Conservation (phyloP, 768 basidiomycete genomes). For the Naematelia aurantialba region DNA sequence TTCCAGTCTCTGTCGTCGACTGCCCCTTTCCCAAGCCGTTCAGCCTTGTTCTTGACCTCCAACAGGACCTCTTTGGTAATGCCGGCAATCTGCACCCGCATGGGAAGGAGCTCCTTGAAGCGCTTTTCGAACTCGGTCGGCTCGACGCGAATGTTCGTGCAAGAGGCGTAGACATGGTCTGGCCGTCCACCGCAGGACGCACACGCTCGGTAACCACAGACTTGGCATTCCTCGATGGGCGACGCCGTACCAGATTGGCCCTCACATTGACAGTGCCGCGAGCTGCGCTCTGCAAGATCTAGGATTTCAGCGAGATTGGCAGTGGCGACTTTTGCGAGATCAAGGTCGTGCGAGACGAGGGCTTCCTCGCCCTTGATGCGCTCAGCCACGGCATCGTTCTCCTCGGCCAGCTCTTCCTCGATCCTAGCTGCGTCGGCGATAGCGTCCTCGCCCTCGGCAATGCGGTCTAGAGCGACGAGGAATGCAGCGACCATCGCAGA, state of each 20-base stretch:
- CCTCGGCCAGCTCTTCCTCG: slow-evolving; percentile 55
- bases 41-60: slow-evolving; percentile 45
- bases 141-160: slow-evolving; percentile 59
- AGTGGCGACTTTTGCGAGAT: slow-evolving; percentile 58
- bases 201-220: slow-evolving; percentile 77
- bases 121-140: slow-evolving; percentile 71
- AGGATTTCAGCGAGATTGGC: slow-evolving; percentile 60
- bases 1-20: slow-evolving; percentile 59
- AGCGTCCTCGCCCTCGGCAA: slow-evolving; percentile 64
- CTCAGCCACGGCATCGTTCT: slow-evolving; percentile 56
- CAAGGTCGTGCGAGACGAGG: slow-evolving; percentile 62
- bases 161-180: slow-evolving; percentile 66
- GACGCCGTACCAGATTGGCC: slow-evolving; percentile 74
- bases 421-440: slow-evolving; percentile 68
- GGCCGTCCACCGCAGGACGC: slow-evolving; percentile 84
- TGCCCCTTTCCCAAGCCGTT: slow-evolving; percentile 28
- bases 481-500: slow-evolving; percentile 80
- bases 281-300: slow-evolving; percentile 62
- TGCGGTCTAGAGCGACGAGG: slow-evolving; percentile 62
- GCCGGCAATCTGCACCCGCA: slow-evolving; percentile 62
- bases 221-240: slow-evolving; percentile 64
- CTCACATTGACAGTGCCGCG: slow-evolving; percentile 84
- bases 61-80: slow-evolving; percentile 59
- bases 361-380: slow-evolving; percentile 70
- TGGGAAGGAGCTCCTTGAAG: slow-evolving; percentile 77